phyloP scores from a whole-genome alignment of 73 alveolate genomes.

The Tetrahymena borealis region DNA sequence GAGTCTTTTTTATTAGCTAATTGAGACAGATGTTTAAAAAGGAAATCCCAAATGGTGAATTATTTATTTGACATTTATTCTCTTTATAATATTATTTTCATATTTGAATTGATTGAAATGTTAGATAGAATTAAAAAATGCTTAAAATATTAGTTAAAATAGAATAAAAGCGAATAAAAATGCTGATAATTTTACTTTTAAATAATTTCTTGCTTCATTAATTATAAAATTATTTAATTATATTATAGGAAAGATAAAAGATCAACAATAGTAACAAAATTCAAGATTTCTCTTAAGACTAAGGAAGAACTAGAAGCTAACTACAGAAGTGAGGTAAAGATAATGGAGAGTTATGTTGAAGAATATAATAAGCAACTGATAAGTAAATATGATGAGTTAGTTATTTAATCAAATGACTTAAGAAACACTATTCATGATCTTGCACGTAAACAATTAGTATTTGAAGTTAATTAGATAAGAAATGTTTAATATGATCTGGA shows the following conservation, averaged over 20 bases:
- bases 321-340: neutral
- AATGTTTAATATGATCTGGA: neutral
- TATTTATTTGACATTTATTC: neutral
- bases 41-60: neutral
- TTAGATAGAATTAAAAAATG: neutral
- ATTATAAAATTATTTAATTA: neutral
- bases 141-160: no score
- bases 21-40: neutral
- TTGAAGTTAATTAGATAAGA: neutral
- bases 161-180: no score
- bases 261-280: neutral
- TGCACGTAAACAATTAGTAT: neutral
- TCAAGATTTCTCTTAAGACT: neutral
- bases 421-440: neutral
- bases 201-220: no score
- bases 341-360: neutral
- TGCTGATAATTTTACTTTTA: no score
- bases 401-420: neutral
- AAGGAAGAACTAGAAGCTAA: neutral
- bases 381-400: neutral
- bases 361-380: neutral
- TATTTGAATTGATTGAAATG: neutral
- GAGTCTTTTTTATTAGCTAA: neutral
- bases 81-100: neutral
- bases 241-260: neutral